Evolutionary conservation across 148 eudicot species (phyloP).

Genomic region (Diospyros kaki): DNA sequence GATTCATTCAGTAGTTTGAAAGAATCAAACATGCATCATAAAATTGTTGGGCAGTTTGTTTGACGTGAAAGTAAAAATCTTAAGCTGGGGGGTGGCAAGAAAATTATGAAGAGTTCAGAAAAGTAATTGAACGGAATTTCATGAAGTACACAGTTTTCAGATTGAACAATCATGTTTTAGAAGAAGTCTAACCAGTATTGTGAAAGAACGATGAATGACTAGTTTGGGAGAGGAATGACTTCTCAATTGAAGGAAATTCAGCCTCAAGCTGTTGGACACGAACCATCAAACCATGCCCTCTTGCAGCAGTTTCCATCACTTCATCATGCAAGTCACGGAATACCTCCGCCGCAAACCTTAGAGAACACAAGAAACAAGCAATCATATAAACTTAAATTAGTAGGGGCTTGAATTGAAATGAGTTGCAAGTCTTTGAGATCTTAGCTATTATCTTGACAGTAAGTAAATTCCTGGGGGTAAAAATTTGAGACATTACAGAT

Average conservation of each 20-base stretch:
- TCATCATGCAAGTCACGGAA: constrained; percentile 95
- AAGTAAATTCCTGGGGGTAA: too few species aligned
- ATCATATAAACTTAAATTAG: not conserved
- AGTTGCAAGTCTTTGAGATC: too few species aligned
- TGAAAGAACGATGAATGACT: constrained; percentile 69
- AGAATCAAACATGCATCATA: not conserved
- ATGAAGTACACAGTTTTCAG: not conserved
- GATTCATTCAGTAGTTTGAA: not conserved
- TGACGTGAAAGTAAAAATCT: not conserved
- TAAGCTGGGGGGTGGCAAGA: not conserved
- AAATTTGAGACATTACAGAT: too few species aligned
- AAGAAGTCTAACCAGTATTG: constrained; percentile 51
- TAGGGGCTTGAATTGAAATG: not conserved
- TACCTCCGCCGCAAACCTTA: constrained; percentile 96
- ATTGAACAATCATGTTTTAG: not conserved
- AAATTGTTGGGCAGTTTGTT: not conserved
- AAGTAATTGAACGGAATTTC: constrained; percentile 4
- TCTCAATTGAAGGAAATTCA: constrained; percentile 77
- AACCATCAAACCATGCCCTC: constrained; percentile 73
- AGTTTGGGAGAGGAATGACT: constrained; percentile 74
- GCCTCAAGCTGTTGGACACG: constrained; percentile 92
- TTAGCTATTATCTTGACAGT: too few species aligned
- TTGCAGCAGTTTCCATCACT: constrained; percentile 82
- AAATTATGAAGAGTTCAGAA: constrained; percentile 4
- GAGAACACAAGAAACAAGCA: constrained; percentile 19